Evolutionary conservation across 2,329 filamentous ascomycete genomes (phyloP).

Genomic region (Arthrobotrys iridis): DNA sequence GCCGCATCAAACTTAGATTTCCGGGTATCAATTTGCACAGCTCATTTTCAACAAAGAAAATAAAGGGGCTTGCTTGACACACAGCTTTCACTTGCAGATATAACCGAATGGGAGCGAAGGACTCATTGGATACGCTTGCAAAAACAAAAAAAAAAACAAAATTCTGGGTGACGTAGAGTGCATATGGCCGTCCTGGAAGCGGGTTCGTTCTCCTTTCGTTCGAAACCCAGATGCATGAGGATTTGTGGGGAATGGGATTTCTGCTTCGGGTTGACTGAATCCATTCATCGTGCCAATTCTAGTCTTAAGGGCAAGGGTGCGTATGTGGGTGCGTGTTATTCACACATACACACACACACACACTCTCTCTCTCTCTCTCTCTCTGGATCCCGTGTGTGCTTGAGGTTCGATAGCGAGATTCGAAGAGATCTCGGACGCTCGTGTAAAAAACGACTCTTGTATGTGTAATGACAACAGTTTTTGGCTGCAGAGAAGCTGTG

Average conservation of each 20-base stretch:
- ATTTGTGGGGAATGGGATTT: slow-evolving; percentile 43
- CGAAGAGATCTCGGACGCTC: slow-evolving; percentile 28
- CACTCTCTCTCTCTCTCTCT: no score
- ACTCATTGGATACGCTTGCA: not conserved
- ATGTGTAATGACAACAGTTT: slow-evolving; percentile 26
- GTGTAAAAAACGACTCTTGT: slow-evolving; percentile 23
- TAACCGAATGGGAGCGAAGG: slow-evolving; percentile 1
- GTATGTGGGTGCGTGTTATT: slow-evolving; percentile 10
- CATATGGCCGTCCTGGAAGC: slow-evolving; percentile 22
- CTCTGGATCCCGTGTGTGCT: slow-evolving; percentile 12
- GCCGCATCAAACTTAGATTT: slow-evolving; percentile 17
- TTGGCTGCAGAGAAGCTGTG: slow-evolving; percentile 5
- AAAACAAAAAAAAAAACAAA: slow-evolving; percentile 19
- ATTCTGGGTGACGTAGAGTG: slow-evolving; percentile 43
- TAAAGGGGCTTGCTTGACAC: slow-evolving; percentile 38
- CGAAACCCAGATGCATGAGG: slow-evolving; percentile 17
- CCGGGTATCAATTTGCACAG: slow-evolving; percentile 17
- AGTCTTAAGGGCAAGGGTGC: not conserved
- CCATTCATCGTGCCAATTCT: not conserved
- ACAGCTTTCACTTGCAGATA: slow-evolving; percentile 32
- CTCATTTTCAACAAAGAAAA: slow-evolving; percentile 29
- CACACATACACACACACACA: no score
- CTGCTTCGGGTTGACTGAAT: slow-evolving; percentile 24
- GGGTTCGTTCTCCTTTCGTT: slow-evolving; percentile 27
- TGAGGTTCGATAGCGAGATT: slow-evolving; percentile 40